Conservation (phyloP, 495 filamentous ascomycete species). For the Xylaria curta region DNA sequence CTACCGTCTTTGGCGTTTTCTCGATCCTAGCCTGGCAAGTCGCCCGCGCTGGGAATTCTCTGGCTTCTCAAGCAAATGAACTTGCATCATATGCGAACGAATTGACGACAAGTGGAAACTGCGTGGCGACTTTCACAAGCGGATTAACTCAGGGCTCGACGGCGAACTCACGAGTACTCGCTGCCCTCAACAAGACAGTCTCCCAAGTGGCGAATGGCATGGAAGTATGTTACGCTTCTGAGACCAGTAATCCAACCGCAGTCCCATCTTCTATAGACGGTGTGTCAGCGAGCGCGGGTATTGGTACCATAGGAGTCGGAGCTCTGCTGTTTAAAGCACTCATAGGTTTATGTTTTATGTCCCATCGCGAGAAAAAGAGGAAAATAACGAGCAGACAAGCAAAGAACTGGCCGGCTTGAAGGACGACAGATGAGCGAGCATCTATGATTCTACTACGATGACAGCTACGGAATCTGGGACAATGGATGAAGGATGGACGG, state of each 20-base stretch:
- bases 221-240: neutral
- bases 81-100: neutral
- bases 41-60: neutral
- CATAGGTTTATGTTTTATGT: neutral
- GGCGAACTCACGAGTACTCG: neutral
- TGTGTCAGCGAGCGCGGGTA: neutral
- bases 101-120: neutral
- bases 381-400: neutral
- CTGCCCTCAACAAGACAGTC: neutral
- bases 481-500: neutral
- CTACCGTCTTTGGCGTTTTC: neutral
- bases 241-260: neutral
- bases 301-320: neutral
- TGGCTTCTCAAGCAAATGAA: neutral
- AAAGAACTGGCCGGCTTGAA: neutral
- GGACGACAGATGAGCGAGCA: neutral
- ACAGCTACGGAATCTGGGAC: neutral
- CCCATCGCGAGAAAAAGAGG: neutral
- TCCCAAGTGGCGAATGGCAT: neutral
- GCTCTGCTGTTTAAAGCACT: neutral
- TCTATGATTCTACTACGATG: neutral
- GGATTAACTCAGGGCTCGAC: neutral
- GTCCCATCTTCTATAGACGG: neutral
- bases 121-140: neutral
- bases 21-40: neutral